Evolutionary conservation across 441 rosid genomes (phyloP).

Genomic region (Eruca vesicaria): DNA sequence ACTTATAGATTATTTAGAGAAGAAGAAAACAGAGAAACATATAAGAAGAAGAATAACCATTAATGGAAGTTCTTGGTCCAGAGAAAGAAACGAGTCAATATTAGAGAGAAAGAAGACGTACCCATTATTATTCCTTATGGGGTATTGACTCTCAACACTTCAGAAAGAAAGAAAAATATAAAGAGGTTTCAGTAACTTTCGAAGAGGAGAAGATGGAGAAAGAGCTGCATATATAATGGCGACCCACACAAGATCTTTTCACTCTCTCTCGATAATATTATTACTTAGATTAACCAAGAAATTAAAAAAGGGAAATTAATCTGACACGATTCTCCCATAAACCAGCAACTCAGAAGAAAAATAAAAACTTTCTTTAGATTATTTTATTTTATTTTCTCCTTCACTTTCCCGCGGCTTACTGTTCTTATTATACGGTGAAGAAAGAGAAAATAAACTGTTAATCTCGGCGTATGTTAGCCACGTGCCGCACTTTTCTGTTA

Average conservation of each 20-base stretch:
- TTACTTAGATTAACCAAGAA: neutral
- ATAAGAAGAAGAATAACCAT: neutral
- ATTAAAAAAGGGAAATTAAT: slow-evolving; percentile 33
- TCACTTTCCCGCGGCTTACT: slow-evolving; percentile 25
- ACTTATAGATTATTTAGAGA: slow-evolving; percentile 9
- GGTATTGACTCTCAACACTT: slow-evolving; percentile 23
- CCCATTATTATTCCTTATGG: slow-evolving; percentile 42
- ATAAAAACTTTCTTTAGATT: neutral
- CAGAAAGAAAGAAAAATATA: neutral
- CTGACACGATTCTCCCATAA: slow-evolving; percentile 76
- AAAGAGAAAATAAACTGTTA: slow-evolving; percentile 24
- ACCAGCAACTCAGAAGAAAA: slow-evolving; percentile 46
- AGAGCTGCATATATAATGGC: slow-evolving; percentile 35
- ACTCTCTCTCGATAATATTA: slow-evolving; percentile 7
- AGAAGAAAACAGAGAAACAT: slow-evolving; percentile 19
- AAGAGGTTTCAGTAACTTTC: slow-evolving; percentile 4
- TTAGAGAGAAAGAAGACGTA: slow-evolving; percentile 25
- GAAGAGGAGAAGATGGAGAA: slow-evolving; percentile 26
- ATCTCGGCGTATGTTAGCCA: slow-evolving; percentile 20
- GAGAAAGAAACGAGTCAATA: neutral
- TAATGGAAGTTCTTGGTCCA: slow-evolving; percentile 2
- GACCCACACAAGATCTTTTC: slow-evolving; percentile 30
- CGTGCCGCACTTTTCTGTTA: neutral
- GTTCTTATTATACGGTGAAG: slow-evolving; percentile 19
- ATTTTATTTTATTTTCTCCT: slow-evolving; percentile 1